Evolutionary conservation across 2,329 filamentous ascomycete genomes (phyloP).

Genomic region (Aspergillus fischeri): DNA sequence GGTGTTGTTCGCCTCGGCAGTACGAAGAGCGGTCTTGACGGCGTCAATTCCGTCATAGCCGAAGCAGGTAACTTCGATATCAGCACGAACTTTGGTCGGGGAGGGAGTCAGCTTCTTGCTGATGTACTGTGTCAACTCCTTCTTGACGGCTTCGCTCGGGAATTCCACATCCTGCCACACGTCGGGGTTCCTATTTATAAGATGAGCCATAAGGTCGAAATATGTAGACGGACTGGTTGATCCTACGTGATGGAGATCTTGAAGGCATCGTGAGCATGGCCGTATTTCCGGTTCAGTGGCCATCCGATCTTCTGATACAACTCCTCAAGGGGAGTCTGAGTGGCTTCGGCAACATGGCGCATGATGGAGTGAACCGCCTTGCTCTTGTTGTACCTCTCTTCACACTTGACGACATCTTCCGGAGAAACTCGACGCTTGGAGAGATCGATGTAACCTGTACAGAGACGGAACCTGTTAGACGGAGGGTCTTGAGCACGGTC

Average conservation of each 20-base stretch:
- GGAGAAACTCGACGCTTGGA: constrained; percentile 97
- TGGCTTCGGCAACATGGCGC: constrained; percentile 98
- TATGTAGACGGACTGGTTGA: background rate
- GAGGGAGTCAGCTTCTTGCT: constrained; percentile 94
- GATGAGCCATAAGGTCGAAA: constrained; percentile 7
- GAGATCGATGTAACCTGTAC: constrained; percentile 86
- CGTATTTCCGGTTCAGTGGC: constrained; percentile 97
- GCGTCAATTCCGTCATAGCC: constrained; percentile 98
- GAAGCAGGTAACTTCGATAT: constrained; percentile 94
- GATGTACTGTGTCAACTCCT: constrained; percentile 93
- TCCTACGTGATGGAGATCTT: constrained; percentile 95
- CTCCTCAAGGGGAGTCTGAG: constrained; percentile 84
- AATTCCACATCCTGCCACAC: constrained; percentile 94
- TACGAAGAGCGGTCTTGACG: constrained; percentile 86
- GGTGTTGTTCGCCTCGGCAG: constrained; percentile 89
- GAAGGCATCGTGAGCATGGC: constrained; percentile 95
- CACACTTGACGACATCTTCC: constrained; percentile 96
- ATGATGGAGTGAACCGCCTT: constrained; percentile 99
- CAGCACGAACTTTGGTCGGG: constrained; percentile 97
- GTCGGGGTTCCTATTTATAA: constrained; percentile 70
- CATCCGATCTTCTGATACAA: constrained; percentile 93
- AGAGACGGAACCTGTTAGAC: constrained; percentile 15
- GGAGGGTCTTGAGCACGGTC: background rate
- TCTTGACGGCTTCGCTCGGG: constrained; percentile 75
- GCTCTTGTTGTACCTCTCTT: constrained; percentile 99